Evolutionary conservation across 805 yeast species (phyloP), one percentile per base, ranked within the genome.

Genomic region (Starmerella floricola): DNA sequence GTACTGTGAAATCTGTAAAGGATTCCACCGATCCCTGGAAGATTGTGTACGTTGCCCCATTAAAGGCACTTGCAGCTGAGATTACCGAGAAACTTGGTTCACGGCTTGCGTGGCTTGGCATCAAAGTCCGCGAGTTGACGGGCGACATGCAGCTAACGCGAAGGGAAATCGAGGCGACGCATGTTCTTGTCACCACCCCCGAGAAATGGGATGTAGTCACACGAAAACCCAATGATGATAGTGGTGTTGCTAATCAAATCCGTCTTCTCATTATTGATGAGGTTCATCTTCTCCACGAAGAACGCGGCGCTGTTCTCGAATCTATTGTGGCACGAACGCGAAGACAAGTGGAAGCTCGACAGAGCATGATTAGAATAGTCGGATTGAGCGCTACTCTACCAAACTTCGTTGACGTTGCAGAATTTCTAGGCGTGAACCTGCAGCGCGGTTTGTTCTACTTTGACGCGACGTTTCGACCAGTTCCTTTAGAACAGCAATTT

Each of bases 151-250:
- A 86, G 56, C 62, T 86, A 40, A 80, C 94, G 0, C 74, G 76
- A 49, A 69, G 79, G 2, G 95, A 86, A 59, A 84, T 86, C 31
- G 59, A 75, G 54, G 72, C 73, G 1, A 87, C 96, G 1, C 95
- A 86, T 58, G 70, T 86, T 31, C 81, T 86, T 49, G 95, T 86
- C 2, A 87, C 95, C 0, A 86, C 96, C 0, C 96, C 96, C 0
- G 96, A 86, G 57, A 86, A 86, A 60, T 86, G 96, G 96, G 96
- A 86, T 63, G 96, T 91, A 2, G 95, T 91, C 2, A 88, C 98
- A 0, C 73, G 97, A 57, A 91, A 91, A 57, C 79, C 87, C 30
- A 79, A 72, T 51, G 96, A 95, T 40, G 96, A 87, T 54, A 75
- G 74, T 38, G 94, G 86, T 51, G 61, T 87, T 36, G 83, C 84